phyloP scores from a whole-genome alignment of 2,329 filamentous ascomycete genomes.

The Colletotrichum melonis region DNA sequence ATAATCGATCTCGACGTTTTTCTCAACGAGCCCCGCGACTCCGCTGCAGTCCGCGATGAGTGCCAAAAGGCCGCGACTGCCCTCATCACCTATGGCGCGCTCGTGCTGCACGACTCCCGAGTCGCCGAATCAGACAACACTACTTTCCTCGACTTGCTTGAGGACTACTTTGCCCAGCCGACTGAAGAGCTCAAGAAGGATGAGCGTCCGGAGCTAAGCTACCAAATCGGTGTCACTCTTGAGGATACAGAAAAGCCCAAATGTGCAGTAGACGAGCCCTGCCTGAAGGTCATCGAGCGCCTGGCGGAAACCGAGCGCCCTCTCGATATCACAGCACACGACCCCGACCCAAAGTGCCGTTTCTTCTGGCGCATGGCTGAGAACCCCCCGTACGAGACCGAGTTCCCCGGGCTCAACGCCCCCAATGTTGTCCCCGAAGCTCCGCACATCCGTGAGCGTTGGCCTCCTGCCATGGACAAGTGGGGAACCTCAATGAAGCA shows the following conservation, averaged over 20 bases:
- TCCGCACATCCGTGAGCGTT: constrained; percentile 59
- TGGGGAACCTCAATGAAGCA: constrained; percentile 72
- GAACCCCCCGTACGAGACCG: constrained; percentile 62
- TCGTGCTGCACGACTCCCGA: constrained; percentile 70
- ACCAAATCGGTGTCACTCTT: constrained; percentile 71
- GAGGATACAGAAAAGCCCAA: constrained; percentile 73
- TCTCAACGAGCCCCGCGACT: constrained; percentile 55
- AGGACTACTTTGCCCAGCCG: constrained; percentile 73
- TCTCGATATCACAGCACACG: constrained; percentile 66
- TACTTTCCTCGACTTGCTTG: constrained; percentile 70
- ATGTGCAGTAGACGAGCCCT: constrained; percentile 72
- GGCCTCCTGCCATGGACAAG: constrained; percentile 65
- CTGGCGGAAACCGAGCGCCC: constrained; percentile 66
- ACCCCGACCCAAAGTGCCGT: constrained; percentile 70
- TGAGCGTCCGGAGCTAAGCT: constrained; percentile 68
- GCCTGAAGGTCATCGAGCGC: constrained; percentile 65
- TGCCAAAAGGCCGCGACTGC: constrained; percentile 65
- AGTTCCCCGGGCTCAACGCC: constrained; percentile 67
- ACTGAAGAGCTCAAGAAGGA: constrained; percentile 57
- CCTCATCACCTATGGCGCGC: constrained; percentile 69
- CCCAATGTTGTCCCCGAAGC: constrained; percentile 65
- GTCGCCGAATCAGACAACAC: constrained; percentile 66
- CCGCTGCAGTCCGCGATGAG: constrained; percentile 59
- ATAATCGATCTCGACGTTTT: constrained; percentile 70
- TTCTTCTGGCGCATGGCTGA: constrained; percentile 74